These are phyloP conservation scores for Trypanosoma brucei DNA, from an alignment of 208 protist genomes.

Conservation along the genomic window DNA sequence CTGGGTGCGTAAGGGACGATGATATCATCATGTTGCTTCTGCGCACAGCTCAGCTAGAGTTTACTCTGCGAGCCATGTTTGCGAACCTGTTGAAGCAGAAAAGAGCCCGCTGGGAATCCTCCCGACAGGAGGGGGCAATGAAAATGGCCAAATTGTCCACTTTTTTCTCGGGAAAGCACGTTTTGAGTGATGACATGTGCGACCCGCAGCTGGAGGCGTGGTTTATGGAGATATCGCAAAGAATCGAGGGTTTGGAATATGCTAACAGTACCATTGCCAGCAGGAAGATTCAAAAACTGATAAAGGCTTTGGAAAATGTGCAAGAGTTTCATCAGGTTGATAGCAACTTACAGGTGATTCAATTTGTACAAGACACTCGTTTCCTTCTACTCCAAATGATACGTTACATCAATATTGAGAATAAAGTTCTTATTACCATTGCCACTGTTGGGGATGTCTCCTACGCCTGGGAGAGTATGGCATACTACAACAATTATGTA, in stretches of 20 bases:
- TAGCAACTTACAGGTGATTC: slow-evolving; percentile 84
- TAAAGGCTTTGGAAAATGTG: slow-evolving; percentile 94
- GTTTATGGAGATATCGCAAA: slow-evolving; percentile 87
- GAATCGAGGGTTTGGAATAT: slow-evolving; percentile 59
- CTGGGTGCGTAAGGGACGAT: slow-evolving; percentile 33
- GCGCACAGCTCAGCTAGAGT: slow-evolving; percentile 94
- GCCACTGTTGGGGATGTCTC: slow-evolving; percentile 92
- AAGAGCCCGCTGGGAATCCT: slow-evolving; percentile 80
- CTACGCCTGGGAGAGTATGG: slow-evolving; percentile 95
- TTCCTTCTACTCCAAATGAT: slow-evolving; percentile 91
- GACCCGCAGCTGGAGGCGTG: slow-evolving; percentile 93
- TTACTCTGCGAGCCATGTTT: slow-evolving; percentile 87
- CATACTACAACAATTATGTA: slow-evolving; percentile 80
- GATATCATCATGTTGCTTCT: slow-evolving; percentile 91
- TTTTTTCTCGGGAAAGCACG: slow-evolving; percentile 93
- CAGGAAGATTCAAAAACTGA: slow-evolving; percentile 94
- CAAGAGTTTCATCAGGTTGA: slow-evolving; percentile 94
- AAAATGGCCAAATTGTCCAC: slow-evolving; percentile 75
- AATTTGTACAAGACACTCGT: slow-evolving; percentile 90
- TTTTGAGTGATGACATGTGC: slow-evolving; percentile 61
- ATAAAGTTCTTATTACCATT: slow-evolving; percentile 85
- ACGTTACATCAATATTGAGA: slow-evolving; percentile 92
- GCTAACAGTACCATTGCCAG: slow-evolving; percentile 73
- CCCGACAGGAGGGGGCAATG: slow-evolving; percentile 50
- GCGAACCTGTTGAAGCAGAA: slow-evolving; percentile 86